phyloP scores from a whole-genome alignment of 768 basidiomycete genomes.

The Peribolospora kevripleyi region DNA sequence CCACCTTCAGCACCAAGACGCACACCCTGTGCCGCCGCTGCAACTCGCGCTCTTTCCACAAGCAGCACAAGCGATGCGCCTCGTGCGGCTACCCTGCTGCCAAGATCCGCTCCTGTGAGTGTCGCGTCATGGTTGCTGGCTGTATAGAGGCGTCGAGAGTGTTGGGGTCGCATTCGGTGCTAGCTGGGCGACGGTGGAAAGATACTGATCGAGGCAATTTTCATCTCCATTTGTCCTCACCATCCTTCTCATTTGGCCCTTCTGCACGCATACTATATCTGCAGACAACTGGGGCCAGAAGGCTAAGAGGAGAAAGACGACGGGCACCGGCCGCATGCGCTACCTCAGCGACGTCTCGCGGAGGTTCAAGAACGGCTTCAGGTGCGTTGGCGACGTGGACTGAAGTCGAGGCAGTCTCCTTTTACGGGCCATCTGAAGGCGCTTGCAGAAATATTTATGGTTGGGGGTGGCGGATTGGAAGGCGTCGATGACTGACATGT shows the following conservation, averaged over 20 bases:
- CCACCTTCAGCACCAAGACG: conserved; percentile 25
- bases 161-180: not conserved
- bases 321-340: conserved; percentile 86
- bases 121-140: not conserved
- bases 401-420: not conserved
- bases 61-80: conserved; percentile 92
- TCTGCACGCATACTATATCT: too few relatives aligned
- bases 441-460: too few relatives aligned
- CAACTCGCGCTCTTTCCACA: conserved; percentile 86
- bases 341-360: conserved; percentile 79
- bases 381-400: conserved; percentile 19
- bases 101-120: conserved; percentile 58
- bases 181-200: not conserved
- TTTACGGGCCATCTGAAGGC: not conserved
- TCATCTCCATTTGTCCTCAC: not conserved
- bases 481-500: too few relatives aligned
- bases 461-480: too few relatives aligned
- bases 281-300: conserved; percentile 79
- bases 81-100: conserved; percentile 93
- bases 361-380: conserved; percentile 97
- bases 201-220: not conserved
- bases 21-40: conserved; percentile 96
- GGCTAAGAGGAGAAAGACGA: conserved; percentile 99
- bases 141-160: too few relatives aligned
- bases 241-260: too few relatives aligned